Conservation (phyloP, 164 flowering plant genomes). For the Houttuynia cordata region DNA sequence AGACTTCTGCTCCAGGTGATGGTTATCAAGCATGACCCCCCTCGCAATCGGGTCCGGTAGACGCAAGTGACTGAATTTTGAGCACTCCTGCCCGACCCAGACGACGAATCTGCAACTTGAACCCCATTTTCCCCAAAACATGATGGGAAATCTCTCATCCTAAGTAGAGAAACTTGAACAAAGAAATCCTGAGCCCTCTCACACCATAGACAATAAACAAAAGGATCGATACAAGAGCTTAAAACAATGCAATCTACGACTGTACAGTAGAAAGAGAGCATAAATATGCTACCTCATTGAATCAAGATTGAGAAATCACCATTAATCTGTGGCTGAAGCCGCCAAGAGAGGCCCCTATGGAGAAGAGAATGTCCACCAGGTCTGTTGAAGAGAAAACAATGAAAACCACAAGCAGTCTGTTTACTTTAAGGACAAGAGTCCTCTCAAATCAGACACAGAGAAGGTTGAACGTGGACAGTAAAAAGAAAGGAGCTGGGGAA, state of each 20-base stretch:
- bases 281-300: slow-evolving; percentile 1
- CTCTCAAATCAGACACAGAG: slow-evolving; percentile 7
- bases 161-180: not conserved
- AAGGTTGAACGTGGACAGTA: slow-evolving; percentile 10
- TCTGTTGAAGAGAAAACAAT: not conserved
- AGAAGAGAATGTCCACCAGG: slow-evolving; percentile 3
- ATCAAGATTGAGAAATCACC: slow-evolving; percentile 10
- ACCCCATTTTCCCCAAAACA: slow-evolving; percentile 43
- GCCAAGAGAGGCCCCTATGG: not conserved
- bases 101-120: slow-evolving; percentile 34
- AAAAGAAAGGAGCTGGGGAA: not conserved
- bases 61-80: slow-evolving; percentile 35
- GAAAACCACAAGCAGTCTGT: not conserved
- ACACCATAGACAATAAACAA: not conserved
- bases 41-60: slow-evolving; percentile 17
- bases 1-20: slow-evolving; percentile 33
- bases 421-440: slow-evolving; percentile 4
- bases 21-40: slow-evolving; percentile 23
- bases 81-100: slow-evolving; percentile 15
- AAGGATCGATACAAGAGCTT: not conserved
- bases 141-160: slow-evolving; percentile 39
- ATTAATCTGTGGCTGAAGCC: slow-evolving; percentile 6
- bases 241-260: not conserved
- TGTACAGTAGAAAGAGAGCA: not conserved
- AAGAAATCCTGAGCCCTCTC: slow-evolving; percentile 1